phyloP scores from a whole-genome alignment of 345 rosid species.

The Eutrema japonicum region DNA sequence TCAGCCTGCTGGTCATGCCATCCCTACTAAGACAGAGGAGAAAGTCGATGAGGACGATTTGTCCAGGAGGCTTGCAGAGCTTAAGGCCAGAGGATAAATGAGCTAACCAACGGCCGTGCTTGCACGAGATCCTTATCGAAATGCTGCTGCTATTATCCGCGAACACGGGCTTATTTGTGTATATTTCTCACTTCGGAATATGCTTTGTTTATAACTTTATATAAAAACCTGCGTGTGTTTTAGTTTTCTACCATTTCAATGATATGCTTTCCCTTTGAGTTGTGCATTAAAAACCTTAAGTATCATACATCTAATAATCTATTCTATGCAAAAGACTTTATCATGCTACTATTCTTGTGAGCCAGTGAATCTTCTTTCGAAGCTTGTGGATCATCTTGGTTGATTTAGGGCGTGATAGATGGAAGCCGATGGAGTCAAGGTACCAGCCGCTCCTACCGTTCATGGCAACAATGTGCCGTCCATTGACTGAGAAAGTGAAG shows the following conservation, averaged over 20 bases:
- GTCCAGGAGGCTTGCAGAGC: conserved; percentile 96
- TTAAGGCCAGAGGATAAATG: conserved; percentile 80
- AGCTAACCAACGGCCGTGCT: conserved; percentile 1
- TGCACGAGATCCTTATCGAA: conserved; percentile 19
- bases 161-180: conserved; percentile 32
- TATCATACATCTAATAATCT: conserved; percentile 14
- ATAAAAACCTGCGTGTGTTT: conserved; percentile 25
- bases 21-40: conserved; percentile 72
- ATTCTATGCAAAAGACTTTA: conserved; percentile 1
- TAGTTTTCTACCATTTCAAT: conserved; percentile 17
- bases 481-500: conserved; percentile 59
- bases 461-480: conserved; percentile 65
- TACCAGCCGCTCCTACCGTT: conserved; percentile 78
- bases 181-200: conserved; percentile 35
- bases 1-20: conserved; percentile 92
- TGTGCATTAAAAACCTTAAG: conserved; percentile 17
- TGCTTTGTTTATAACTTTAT: conserved; percentile 37
- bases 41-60: conserved; percentile 97
- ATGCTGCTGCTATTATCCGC: conserved; percentile 28
- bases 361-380: conserved; percentile 55
- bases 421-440: conserved; percentile 71
- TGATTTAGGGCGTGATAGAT: conserved; percentile 51
- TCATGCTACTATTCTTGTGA: conserved; percentile 46
- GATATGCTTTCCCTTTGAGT: conserved; percentile 26
- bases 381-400: conserved; percentile 56